A percentile compares a stretch with the other conserved stretches of the same genome.
Evolutionary conservation across 345 rosid species (phyloP).

Genomic region (Boechera retrofracta): DNA sequence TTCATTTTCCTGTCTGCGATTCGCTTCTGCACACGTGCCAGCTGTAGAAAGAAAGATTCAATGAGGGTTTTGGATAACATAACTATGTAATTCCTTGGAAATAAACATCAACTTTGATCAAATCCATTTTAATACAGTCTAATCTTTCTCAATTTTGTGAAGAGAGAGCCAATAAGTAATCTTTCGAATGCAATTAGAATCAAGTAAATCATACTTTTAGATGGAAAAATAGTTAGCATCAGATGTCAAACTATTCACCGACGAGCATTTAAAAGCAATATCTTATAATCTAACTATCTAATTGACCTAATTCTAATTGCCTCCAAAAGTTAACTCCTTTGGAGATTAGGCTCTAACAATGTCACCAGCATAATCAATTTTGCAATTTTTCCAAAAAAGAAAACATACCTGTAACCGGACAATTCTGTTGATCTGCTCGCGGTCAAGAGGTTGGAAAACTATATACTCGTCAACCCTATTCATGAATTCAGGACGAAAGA

Average conservation of each 20-base stretch:
- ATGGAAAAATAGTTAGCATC: not conserved
- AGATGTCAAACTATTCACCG: not conserved
- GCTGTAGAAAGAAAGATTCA: constrained; percentile 49
- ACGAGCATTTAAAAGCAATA: not conserved
- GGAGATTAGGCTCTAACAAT: not conserved
- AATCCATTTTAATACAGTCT: not conserved
- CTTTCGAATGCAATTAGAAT: not conserved
- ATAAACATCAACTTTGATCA: constrained; percentile 2
- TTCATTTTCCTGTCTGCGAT: constrained; percentile 88
- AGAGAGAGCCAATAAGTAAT: not conserved
- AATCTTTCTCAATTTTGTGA: not conserved
- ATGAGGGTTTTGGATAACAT: constrained; percentile 1
- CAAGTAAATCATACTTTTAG: not conserved
- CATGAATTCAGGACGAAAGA: constrained; percentile 98
- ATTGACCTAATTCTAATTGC: not conserved
- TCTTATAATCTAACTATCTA: not conserved
- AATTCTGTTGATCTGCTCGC: constrained; percentile 75
- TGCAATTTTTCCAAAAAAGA: not conserved
- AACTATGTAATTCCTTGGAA: not conserved
- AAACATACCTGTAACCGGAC: constrained; percentile 84
- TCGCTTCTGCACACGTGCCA: constrained; percentile 91
- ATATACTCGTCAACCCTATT: constrained; percentile 98
- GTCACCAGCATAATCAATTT: not conserved
- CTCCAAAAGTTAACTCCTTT: not conserved
- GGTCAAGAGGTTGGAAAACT: constrained; percentile 96